Evolutionary conservation across 345 rosid genomes (phyloP), one percentile per base, ranked within the genome.

Genomic region (Eucalyptus regnans): DNA sequence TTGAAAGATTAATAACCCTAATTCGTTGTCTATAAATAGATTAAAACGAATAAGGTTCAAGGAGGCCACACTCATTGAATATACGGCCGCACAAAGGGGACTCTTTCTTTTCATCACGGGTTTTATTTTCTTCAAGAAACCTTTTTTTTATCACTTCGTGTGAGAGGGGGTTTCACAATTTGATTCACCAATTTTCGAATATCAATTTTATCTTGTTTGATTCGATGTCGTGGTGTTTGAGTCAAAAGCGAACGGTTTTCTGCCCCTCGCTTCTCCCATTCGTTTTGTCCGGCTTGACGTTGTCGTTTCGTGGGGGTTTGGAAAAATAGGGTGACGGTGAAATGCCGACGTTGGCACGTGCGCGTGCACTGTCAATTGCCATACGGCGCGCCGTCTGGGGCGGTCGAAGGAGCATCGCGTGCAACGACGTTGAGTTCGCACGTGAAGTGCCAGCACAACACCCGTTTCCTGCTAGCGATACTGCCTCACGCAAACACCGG

Each of bases 251-350:
- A 56, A 56, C 62, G 62, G 29, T 22, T 56, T 56, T 23, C 29
- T 56, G 62, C 29, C 29, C 62, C 62, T 56, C 62, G 62, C 62
- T 56, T 56, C 29, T 56, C 62, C 29, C 62, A 12, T 56, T 23
- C 12, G 27, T 56, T 56, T 56, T 56, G 29, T 56, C 62, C 12
- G 62, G 62, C 62, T 71, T 6, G 48, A 22, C 84, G 84, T 6
- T 41, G 84, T 76, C 84, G 84, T 41, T 76, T 41, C 83, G 48
- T 20, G 84, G 84, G 8, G 27, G 7, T 18, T 41, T 18, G 25
- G 29, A 7, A 76, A 10, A 41, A 13, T 1, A 2, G 66, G 33
- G 16, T 3, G 48, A 41, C 48, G 0, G 29, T 6, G 11, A 10
- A 41, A 41, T 76, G 84, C 84, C 84, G 43, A 41, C 84, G 84